These are phyloP conservation scores for Globisporangium nagaii DNA, from an alignment of 352 stramenopile genomes.

Conservation along the genomic window DNA sequence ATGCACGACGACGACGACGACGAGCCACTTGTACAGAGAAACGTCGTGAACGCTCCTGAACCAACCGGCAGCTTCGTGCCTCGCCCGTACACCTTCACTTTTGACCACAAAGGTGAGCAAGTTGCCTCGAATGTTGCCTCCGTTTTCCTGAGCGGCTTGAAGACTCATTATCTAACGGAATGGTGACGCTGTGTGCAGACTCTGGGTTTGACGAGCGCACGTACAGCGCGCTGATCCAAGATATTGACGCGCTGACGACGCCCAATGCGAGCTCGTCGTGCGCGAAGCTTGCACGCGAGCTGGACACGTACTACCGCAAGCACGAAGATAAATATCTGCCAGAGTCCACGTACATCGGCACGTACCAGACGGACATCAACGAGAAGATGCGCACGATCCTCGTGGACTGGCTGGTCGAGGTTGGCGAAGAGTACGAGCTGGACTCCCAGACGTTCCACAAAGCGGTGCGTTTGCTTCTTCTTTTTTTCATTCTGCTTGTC, in stretches of 20 bases:
- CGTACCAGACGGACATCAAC: conserved; percentile 97
- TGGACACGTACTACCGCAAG: conserved; percentile 60
- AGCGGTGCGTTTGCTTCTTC: conserved; percentile 26
- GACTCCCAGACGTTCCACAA: conserved; percentile 82
- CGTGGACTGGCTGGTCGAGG: conserved; percentile 98
- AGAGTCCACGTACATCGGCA: conserved; percentile 54
- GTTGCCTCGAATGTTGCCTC: background rate
- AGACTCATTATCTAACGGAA: background rate
- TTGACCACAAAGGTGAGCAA: conserved; percentile 34
- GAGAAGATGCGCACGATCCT: conserved; percentile 99
- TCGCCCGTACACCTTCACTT: conserved; percentile 50
- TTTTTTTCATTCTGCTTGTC: background rate
- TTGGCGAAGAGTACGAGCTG: conserved; percentile 82
- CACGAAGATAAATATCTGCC: conserved; percentile 75
- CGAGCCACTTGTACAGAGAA: background rate
- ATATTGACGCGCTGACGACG: conserved; percentile 48
- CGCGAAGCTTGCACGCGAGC: conserved; percentile 51
- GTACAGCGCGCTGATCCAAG: conserved; percentile 41
- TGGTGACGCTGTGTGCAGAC: conserved; percentile 9
- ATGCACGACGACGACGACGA: background rate
- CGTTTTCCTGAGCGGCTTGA: background rate
- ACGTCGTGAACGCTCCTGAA: background rate
- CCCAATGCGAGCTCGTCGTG: conserved; percentile 25
- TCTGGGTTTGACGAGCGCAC: conserved; percentile 69
- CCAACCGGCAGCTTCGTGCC: conserved; percentile 21